A percentile compares a stretch with the other conserved stretches of the same genome.
These are phyloP conservation scores for Globisporangium cylindrosporum DNA, from an alignment of 352 stramenopile species.

Conservation along the genomic window DNA sequence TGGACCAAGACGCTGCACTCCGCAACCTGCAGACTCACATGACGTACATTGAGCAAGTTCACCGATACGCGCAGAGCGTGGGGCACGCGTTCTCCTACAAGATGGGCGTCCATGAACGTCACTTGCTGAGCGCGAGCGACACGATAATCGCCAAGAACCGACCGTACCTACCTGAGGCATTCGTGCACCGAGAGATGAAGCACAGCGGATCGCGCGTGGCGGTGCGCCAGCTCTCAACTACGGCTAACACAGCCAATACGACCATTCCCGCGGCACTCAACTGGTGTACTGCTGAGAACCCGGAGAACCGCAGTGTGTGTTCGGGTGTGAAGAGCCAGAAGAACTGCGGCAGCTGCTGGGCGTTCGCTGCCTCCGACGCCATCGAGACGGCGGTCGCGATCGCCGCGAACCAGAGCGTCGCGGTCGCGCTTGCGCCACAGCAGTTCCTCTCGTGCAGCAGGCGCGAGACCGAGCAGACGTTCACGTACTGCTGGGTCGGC, in stretches of 20 bases:
- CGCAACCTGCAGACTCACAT: slow-evolving; percentile 67
- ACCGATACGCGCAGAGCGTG: slow-evolving; percentile 47
- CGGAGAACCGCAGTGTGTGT: slow-evolving; percentile 56
- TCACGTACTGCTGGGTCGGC: slow-evolving; percentile 67
- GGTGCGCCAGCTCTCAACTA: slow-evolving; percentile 19
- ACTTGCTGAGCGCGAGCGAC: slow-evolving; percentile 34
- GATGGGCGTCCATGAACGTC: slow-evolving; percentile 61
- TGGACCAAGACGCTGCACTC: slow-evolving; percentile 18
- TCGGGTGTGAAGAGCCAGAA: slow-evolving; percentile 72
- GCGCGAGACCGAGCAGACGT: slow-evolving; percentile 56
- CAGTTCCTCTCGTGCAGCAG: slow-evolving; percentile 68
- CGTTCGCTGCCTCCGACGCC: slow-evolving; percentile 64
- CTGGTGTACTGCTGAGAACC: slow-evolving; percentile 67
- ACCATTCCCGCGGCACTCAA: slow-evolving; percentile 39
- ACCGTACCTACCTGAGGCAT: slow-evolving; percentile 34
- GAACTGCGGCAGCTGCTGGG: slow-evolving; percentile 76
- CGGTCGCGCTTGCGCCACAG: slow-evolving; percentile 65
- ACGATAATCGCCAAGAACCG: slow-evolving; percentile 16
- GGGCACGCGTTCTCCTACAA: slow-evolving; percentile 59
- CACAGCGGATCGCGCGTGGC: slow-evolving; percentile 22
- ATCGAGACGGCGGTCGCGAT: slow-evolving; percentile 74
- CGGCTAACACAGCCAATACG: background rate
- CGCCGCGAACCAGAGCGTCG: slow-evolving; percentile 43
- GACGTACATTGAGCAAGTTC: slow-evolving; percentile 70
- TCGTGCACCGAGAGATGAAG: slow-evolving; percentile 53